Percentiles rank a stretch among this genome's conserved stretches.
These are phyloP conservation scores for Starmerella riodocensis DNA, from an alignment of 805 yeast species.

Conservation along the genomic window DNA sequence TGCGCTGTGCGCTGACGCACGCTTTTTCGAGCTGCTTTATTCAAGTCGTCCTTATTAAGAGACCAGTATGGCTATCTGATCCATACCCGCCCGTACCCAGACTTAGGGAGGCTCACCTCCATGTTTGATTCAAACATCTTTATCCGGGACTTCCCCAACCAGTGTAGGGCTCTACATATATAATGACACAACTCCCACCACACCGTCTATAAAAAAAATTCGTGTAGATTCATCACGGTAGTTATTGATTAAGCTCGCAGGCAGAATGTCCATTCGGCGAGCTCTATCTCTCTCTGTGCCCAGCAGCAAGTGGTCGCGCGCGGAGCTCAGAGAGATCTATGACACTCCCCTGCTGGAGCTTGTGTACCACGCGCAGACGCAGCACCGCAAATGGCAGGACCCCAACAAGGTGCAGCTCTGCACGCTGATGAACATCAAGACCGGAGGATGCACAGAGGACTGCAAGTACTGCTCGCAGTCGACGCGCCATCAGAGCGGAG, in stretches of 20 bases:
- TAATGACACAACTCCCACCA: not conserved
- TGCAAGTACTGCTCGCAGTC: conserved; percentile 76
- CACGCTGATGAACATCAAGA: conserved; percentile 58
- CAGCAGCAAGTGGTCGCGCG: conserved; percentile 40
- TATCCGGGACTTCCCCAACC: too few species aligned
- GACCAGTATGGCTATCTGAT: too few species aligned
- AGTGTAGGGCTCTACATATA: too few species aligned
- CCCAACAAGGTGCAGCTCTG: conserved; percentile 62
- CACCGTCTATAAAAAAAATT: not conserved
- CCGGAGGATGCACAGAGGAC: conserved; percentile 75
- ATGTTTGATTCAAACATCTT: too few species aligned
- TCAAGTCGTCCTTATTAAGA: too few species aligned
- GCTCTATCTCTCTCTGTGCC: conserved; percentile 4
- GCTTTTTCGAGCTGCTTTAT: too few species aligned
- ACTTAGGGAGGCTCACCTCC: too few species aligned
- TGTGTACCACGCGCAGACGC: conserved; percentile 45
- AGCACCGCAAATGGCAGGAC: conserved; percentile 55
- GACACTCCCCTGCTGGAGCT: conserved; percentile 54
- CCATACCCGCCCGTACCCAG: too few species aligned
- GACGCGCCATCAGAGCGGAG: conserved; percentile 51
- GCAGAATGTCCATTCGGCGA: not conserved
- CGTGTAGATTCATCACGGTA: not conserved
- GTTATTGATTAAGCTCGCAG: not conserved
- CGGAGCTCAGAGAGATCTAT: conserved; percentile 48
- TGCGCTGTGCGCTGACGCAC: too few species aligned